phyloP scores from a whole-genome alignment of 2,329 filamentous ascomycete species.

The Penicillium sp. region DNA sequence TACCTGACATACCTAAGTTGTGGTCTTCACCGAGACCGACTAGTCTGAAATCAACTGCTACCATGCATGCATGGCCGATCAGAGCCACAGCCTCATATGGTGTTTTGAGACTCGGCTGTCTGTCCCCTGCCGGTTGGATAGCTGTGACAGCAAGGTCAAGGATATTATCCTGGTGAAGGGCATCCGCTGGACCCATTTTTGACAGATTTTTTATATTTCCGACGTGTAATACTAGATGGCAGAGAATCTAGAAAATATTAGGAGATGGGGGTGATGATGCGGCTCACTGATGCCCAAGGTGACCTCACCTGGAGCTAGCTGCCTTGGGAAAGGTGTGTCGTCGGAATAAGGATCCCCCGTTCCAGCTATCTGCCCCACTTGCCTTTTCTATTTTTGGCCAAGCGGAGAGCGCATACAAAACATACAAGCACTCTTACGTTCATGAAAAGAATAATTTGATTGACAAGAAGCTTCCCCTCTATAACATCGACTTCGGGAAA shows the following conservation, averaged over 20 bases:
- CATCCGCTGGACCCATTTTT: constrained; percentile 23
- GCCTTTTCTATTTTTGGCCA: constrained; percentile 1
- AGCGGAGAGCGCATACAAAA: neutral
- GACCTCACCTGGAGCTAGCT: constrained; percentile 1
- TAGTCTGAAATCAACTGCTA: constrained; percentile 74
- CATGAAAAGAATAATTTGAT: neutral
- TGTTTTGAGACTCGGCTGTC: constrained; percentile 36
- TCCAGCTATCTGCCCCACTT: constrained; percentile 7
- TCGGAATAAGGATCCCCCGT: constrained; percentile 2
- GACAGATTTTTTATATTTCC: neutral
- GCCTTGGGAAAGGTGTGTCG: neutral
- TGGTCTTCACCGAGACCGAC: constrained; percentile 83
- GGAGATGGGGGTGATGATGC: neutral
- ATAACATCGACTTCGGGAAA: constrained; percentile 83
- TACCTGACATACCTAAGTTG: constrained; percentile 55
- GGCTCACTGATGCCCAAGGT: neutral
- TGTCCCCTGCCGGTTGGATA: constrained; percentile 28
- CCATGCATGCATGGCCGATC: constrained; percentile 79
- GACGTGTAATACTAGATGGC: neutral
- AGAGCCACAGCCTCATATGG: constrained; percentile 80
- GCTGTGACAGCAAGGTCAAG: constrained; percentile 33
- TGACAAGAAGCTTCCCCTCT: constrained; percentile 25
- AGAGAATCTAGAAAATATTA: neutral
- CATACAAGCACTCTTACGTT: neutral
- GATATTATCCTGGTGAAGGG: constrained; percentile 29